A percentile compares a stretch with the other conserved stretches of the same genome.
These are phyloP conservation scores for Musa schizocarpa DNA, from an alignment of 176 grass and related monocot genomes.

Conservation along the genomic window DNA sequence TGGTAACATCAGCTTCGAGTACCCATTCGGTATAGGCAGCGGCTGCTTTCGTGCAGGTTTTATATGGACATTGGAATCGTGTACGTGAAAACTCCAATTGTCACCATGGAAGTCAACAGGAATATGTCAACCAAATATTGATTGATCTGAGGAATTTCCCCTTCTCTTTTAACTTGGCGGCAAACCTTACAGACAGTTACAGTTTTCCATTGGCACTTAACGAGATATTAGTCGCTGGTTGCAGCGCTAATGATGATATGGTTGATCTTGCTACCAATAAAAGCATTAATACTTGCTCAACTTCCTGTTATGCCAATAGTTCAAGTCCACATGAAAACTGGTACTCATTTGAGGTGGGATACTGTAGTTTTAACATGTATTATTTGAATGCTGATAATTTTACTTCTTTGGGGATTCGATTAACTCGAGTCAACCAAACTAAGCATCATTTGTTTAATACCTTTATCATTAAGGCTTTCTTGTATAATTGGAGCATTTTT, in stretches of 20 bases:
- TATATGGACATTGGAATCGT: neutral
- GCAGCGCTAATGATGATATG: neutral
- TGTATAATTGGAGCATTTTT: accelerated
- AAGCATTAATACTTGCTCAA: neutral
- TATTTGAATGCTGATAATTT: neutral
- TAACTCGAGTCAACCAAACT: neutral
- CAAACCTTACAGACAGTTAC: too few relatives aligned
- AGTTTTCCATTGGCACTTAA: too few relatives aligned
- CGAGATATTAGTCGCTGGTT: neutral
- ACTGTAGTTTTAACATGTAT: neutral
- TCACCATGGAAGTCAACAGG: neutral
- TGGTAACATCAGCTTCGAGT: conserved; percentile 21
- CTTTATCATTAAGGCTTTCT: neutral
- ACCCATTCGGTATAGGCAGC: conserved; percentile 25
- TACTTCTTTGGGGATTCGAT: neutral
- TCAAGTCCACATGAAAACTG: neutral
- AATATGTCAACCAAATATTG: neutral
- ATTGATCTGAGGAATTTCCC: too few relatives aligned
- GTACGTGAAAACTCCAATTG: neutral
- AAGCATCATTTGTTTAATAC: neutral
- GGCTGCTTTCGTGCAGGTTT: conserved; percentile 27
- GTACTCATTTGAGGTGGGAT: neutral
- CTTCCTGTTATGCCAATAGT: neutral
- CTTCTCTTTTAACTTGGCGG: too few relatives aligned
- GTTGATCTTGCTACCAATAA: neutral